phyloP scores from a whole-genome alignment of 306 rosid genomes.

The Canavalia gladiata region DNA sequence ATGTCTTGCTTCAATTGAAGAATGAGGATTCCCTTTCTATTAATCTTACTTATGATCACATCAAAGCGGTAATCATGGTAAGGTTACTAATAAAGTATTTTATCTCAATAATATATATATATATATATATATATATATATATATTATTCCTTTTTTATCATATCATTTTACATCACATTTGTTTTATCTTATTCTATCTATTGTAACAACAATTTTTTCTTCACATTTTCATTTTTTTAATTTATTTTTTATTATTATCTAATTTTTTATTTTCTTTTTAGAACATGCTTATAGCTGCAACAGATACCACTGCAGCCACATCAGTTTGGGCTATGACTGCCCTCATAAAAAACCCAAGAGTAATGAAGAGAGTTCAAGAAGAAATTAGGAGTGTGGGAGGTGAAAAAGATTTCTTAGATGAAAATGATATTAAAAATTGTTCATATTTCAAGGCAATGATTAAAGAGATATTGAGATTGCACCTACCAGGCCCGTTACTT shows the following conservation, averaged over 20 bases:
- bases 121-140: too few species aligned
- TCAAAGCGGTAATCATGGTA: conserved; percentile 40
- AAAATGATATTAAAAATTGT: conserved; percentile 26
- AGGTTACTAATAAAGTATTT: neutral
- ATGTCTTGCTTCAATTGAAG: conserved; percentile 41
- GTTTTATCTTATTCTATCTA: too few species aligned
- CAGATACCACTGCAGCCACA: conserved; percentile 36
- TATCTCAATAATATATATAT: too few species aligned
- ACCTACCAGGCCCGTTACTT: neutral
- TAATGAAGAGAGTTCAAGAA: conserved; percentile 30
- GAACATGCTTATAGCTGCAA: conserved; percentile 30
- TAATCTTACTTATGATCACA: conserved; percentile 19
- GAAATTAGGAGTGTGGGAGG: conserved; percentile 8
- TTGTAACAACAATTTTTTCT: too few species aligned
- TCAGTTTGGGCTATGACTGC: conserved; percentile 29
- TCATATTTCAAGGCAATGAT: conserved; percentile 35
- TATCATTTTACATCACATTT: too few species aligned
- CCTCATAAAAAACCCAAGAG: conserved; percentile 34
- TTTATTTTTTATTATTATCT: too few species aligned
- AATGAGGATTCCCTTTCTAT: conserved; percentile 2
- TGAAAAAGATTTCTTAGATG: neutral
- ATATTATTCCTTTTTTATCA: too few species aligned
- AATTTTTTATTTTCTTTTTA: neutral
- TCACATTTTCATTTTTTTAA: too few species aligned
- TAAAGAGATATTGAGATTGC: conserved; percentile 43